Conservation (phyloP, 306 rosid genomes). For the Quercus glauca region DNA sequence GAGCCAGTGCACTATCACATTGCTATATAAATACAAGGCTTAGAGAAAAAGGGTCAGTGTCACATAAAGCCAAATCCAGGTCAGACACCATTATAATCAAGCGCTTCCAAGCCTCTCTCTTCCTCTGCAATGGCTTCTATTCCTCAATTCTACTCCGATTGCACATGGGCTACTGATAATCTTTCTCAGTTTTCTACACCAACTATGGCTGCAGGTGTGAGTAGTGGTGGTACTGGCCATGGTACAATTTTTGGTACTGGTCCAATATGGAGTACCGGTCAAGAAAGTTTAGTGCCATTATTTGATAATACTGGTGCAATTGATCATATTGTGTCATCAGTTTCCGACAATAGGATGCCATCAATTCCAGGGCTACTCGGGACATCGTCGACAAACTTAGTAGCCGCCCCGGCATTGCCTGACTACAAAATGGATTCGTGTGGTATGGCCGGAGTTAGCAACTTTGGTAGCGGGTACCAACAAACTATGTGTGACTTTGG, state of each 20-base stretch:
- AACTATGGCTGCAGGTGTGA: neutral
- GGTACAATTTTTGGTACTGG: conserved; percentile 12
- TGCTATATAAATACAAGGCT: neutral
- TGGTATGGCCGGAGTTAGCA: conserved; percentile 33
- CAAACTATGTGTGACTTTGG: conserved; percentile 29
- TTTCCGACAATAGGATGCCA: conserved; percentile 33
- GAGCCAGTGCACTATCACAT: neutral
- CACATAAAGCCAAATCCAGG: neutral
- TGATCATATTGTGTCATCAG: conserved; percentile 34
- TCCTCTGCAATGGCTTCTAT: conserved; percentile 49
- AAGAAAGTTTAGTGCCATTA: conserved; percentile 36
- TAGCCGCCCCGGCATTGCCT: conserved; percentile 27
- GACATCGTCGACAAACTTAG: conserved; percentile 11
- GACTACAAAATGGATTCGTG: conserved; percentile 33
- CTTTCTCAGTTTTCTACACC: conserved; percentile 20
- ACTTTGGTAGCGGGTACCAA: conserved; percentile 28
- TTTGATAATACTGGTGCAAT: conserved; percentile 30
- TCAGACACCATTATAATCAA: no score
- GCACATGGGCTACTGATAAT: conserved; percentile 29
- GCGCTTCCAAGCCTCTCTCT: conserved; percentile 7
- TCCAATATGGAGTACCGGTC: conserved; percentile 34
- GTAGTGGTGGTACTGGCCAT: neutral
- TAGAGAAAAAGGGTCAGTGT: neutral
- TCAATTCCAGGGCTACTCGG: conserved; percentile 34
- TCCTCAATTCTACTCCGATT: conserved; percentile 50